These are phyloP conservation scores for Xylariaceae sp. DNA, from an alignment of 2,329 filamentous ascomycete species.

Conservation along the genomic window DNA sequence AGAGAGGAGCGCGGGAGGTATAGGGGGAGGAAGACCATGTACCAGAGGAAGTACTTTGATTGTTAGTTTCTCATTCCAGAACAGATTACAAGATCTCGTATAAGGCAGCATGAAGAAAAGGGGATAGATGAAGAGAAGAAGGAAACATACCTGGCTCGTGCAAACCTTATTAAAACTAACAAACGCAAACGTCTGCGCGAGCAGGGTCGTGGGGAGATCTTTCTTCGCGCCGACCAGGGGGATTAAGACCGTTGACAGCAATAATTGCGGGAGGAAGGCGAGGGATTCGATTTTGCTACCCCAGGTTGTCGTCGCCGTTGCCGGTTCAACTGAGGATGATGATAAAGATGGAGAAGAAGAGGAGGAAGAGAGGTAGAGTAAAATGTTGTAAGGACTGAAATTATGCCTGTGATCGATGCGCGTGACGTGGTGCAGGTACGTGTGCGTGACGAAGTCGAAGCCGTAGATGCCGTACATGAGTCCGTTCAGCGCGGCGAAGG, in stretches of 20 bases:
- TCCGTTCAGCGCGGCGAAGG: conserved; percentile 68
- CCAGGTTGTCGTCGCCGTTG: neutral
- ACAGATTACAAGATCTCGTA: too few relatives aligned
- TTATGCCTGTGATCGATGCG: conserved; percentile 96
- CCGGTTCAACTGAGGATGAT: too few relatives aligned
- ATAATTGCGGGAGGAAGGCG: conserved; percentile 82
- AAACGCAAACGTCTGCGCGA: conserved; percentile 94
- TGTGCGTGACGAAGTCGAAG: conserved; percentile 76
- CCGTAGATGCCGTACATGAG: conserved; percentile 80
- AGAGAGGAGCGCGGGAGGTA: conserved; percentile 80
- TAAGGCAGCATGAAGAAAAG: too few relatives aligned
- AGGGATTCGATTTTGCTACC: conserved; percentile 61
- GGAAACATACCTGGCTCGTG: conserved; percentile 75
- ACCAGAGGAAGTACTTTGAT: conserved; percentile 91
- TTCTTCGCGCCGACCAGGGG: conserved; percentile 73
- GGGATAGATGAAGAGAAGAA: too few relatives aligned
- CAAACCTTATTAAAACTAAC: conserved; percentile 99
- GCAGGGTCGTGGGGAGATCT: conserved; percentile 76
- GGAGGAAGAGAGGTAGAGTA: conserved; percentile 81
- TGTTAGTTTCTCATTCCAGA: too few relatives aligned
- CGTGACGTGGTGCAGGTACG: conserved; percentile 86
- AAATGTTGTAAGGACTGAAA: conserved; percentile 91
- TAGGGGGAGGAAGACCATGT: conserved; percentile 86
- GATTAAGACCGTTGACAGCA: conserved; percentile 72
- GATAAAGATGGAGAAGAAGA: too few relatives aligned